Base-by-base conservation (phyloP, 2,329 filamentous ascomycete species). In the Sclerotinia borealis region DNA sequence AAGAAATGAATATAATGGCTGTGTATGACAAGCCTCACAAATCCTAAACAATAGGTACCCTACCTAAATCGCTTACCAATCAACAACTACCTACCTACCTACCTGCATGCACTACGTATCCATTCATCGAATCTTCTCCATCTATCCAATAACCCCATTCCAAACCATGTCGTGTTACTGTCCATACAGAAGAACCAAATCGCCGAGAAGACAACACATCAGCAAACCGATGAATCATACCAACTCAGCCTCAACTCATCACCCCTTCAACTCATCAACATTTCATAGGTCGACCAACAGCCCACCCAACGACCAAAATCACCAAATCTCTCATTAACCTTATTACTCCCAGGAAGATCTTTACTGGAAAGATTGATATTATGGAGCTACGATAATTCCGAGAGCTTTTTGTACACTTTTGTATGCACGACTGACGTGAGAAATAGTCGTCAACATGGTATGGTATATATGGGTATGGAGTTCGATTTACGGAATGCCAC, bases 221-320 rank as follows among this genome's bases (percentile, higher is more conserved):
- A 54, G 51, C 51, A 54, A 54, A 54, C 36, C 3, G 51, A 54
- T 54, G 52, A 41, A 55, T 55, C 52, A 55, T 43, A n/a, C n/a
- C 19, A n/a, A 13, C 36, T 31, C 52, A 43, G 52, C 52, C 52
- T 43, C 52, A 29, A 7, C 52, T n/a, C 11, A 10, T 45, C 19
- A 45, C 9, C 52, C 41, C 11, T 22, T 45, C 19, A 45, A 22
- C 41, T 36, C 51, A 41, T 54, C 17, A 4, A 54, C 4, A 37
- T n/a, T 29, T n/a, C 10, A 41, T 39, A 54, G 51, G 36, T n/a
- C n/a, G n/a, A n/a, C n/a, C n/a, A n/a, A n/a, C n/a, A n/a, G n/a
- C 15, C 51, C n/a, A 6, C 37, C 25, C 11, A 29, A 3, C 52
- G 37, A 54, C 17, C 22, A 39, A 27, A 41, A n/a, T 15, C 36